These are phyloP conservation scores for Scheffersomyces segobiensis DNA, from an alignment of 1,139 yeast genomes.

Conservation along the genomic window DNA sequence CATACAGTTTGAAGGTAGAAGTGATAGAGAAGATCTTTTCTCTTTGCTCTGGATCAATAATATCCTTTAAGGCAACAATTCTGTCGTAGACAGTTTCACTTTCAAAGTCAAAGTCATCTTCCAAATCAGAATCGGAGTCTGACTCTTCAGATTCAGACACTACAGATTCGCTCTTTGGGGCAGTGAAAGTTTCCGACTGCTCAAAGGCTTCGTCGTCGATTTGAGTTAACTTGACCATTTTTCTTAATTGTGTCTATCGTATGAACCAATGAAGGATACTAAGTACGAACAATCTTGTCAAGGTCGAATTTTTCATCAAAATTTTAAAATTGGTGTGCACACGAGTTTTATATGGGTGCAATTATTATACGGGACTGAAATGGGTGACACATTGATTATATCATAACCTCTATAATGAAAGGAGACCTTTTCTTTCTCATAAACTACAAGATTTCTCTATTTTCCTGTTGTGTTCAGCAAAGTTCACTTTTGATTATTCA, in stretches of 20 bases:
- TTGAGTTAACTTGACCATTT: conserved; percentile 75
- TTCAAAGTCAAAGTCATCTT: conserved; percentile 59
- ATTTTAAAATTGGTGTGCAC: background rate
- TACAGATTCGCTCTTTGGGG: background rate
- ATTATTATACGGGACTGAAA: too few species aligned
- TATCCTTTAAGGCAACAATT: conserved; percentile 86
- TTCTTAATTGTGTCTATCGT: conserved; percentile 6
- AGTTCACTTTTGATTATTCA: background rate
- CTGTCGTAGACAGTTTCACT: conserved; percentile 87
- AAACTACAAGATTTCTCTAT: background rate
- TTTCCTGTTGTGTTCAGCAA: too few species aligned
- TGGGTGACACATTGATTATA: too few species aligned
- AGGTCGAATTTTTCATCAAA: background rate
- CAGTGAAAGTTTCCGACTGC: conserved; percentile 23
- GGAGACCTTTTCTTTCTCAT: too few species aligned
- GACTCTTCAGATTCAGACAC: conserved; percentile 46
- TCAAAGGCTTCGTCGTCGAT: conserved; percentile 50
- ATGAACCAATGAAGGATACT: background rate
- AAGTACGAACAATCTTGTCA: background rate
- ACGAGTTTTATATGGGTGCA: background rate
- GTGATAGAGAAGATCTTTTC: conserved; percentile 39
- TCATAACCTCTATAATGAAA: too few species aligned
- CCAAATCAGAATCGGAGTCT: conserved; percentile 56
- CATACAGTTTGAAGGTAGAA: conserved; percentile 33
- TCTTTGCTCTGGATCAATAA: conserved; percentile 88